phyloP scores from a whole-genome alignment of 2,329 filamentous ascomycete genomes.

The Atkinsonella texensis region DNA sequence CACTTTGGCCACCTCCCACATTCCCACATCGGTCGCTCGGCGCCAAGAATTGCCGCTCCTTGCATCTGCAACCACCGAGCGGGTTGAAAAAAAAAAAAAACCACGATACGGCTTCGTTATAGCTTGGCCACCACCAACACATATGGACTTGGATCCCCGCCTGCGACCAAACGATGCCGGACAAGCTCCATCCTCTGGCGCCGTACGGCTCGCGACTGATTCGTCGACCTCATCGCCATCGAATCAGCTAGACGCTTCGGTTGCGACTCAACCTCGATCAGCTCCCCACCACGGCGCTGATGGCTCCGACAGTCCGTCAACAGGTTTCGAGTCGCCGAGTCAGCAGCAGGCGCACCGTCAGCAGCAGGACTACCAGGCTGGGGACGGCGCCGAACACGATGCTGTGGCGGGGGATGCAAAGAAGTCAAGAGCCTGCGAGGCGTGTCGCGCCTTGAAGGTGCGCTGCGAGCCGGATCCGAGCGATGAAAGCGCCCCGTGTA shows the following conservation, averaged over 20 bases:
- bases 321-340: not conserved
- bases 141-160: constrained; percentile 24
- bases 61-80: not conserved
- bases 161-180: constrained; percentile 15
- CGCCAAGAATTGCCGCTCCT: constrained; percentile 17
- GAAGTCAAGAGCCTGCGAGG: constrained; percentile 61
- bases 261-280: not conserved
- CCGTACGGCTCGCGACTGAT: not conserved
- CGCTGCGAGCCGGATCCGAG: constrained; percentile 67
- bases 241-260: constrained; percentile 1
- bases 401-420: constrained; percentile 39
- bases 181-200: constrained; percentile 7
- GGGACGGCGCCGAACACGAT: constrained; percentile 1
- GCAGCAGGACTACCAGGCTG: constrained; percentile 3
- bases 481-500: constrained; percentile 52
- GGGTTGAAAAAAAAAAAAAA: not conserved
- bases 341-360: constrained; percentile 9
- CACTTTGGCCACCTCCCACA: too few species aligned
- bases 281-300: constrained; percentile 11
- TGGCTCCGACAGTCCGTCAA: constrained; percentile 7
- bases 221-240: constrained; percentile 11
- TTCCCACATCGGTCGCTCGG: constrained; percentile 17
- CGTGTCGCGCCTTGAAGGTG: constrained; percentile 66
- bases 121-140: not conserved
- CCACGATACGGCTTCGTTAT: not conserved